Base-by-base conservation (phyloP, 2,329 filamentous ascomycete genomes). In the Nothopassalora personata region DNA sequence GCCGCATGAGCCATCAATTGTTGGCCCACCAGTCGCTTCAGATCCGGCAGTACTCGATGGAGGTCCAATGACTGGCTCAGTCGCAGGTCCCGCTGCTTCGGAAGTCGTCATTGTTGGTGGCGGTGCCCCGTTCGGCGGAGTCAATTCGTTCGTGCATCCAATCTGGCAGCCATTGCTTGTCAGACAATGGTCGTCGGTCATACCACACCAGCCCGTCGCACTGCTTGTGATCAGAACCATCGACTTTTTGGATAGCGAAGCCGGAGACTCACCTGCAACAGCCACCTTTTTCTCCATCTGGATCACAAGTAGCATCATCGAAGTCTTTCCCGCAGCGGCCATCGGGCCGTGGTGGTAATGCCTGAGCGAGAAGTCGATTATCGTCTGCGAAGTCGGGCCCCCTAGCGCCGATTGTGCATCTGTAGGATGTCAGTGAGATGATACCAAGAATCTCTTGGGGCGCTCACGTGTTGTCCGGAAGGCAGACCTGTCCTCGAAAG, bases 1-100 rank as follows among this genome's bases (percentile, higher is more conserved):
- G 60, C 82, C 82, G 64, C 82, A 85, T 58, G 75, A 77, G 36
- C 82, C 82, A 69, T 85, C 79, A 2, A 73, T 80, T 13, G 81
- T 83, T 11, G 68, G 67, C 13, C 65, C 56, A 28, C 70, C 74
- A 45, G 67, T 73, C 1, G 70, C 51, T 48, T 61, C 56, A 19
- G 69, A 66, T 15, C 55, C 63, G 11, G 64, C 33, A 28, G 66
- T 67, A 7, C 64, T 66, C 19, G 69, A 59, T 15, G 67, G 63
- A 28, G 65, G 59, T 27, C 64, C 70, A 36, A 71, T 62, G 31
- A 68, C 62, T 7, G 68, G 70, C 60, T 68, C 68, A 60, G 57
- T 58, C 23, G 45, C 23, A 19, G 47, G 34, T 53, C 61, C 57
- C 59, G 54, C 2, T 61, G 51, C 18, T 53, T 39, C 54, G 1